Percentiles rank a stretch among this genome's conserved stretches.
These are phyloP conservation scores for Antitrichia curtipendula DNA, from an alignment of 225 moss, liverwort and hornwort species.

Conservation along the genomic window DNA sequence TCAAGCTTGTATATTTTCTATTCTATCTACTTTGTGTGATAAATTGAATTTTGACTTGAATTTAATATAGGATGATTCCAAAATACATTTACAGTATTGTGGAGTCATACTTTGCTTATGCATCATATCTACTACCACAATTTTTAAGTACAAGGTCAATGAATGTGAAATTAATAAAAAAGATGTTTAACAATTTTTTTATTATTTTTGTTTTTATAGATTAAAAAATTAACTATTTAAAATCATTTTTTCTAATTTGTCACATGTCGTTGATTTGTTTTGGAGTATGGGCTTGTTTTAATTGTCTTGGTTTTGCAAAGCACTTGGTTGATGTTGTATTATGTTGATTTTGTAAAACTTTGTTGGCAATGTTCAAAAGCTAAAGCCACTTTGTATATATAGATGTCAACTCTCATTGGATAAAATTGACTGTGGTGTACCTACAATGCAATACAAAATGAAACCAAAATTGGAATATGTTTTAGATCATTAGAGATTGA, in stretches of 20 bases:
- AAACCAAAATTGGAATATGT: neutral
- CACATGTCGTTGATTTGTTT: neutral
- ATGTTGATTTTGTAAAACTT: rapidly evolving
- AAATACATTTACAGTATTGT: neutral
- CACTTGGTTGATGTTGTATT: neutral
- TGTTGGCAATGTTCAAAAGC: neutral
- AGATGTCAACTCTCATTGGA: neutral
- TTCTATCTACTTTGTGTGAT: neutral
- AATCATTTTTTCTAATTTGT: neutral
- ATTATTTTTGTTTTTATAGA: neutral
- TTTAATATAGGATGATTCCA: neutral
- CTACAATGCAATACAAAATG: neutral
- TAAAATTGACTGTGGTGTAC: neutral
- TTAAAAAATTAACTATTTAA: too few relatives aligned
- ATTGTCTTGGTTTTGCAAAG: neutral
- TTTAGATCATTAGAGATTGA: neutral
- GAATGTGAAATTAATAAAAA: neutral
- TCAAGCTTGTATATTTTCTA: neutral
- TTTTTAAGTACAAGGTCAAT: neutral
- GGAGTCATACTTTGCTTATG: neutral
- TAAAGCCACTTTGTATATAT: too few relatives aligned
- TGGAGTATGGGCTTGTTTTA: neutral
- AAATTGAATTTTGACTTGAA: rapidly evolving
- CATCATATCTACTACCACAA: neutral
- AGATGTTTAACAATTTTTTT: neutral